phyloP scores from a whole-genome alignment of 1,284 basidiomycete species.

The Pterula multifida region DNA sequence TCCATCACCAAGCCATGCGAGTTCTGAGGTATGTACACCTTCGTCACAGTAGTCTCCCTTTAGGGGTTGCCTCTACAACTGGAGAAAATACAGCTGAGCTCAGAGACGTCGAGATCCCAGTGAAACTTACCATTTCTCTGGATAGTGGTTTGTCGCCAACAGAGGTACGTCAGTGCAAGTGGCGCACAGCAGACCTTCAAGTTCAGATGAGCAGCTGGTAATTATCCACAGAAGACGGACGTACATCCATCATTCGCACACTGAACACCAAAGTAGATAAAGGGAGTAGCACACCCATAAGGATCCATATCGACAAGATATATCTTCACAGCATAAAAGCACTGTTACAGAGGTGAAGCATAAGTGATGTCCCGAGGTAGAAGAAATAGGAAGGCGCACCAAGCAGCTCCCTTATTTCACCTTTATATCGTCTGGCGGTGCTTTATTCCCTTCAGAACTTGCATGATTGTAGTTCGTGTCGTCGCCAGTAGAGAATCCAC shows the following conservation, averaged over 20 bases:
- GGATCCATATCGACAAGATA: constrained; percentile 95
- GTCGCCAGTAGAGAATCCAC: too few relatives aligned
- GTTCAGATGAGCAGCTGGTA: too few relatives aligned
- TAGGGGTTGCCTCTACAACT: constrained; percentile 91
- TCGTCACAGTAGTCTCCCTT: constrained; percentile 94
- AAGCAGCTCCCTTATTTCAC: constrained; percentile 72
- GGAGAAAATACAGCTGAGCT: constrained; percentile 50
- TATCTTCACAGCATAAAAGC: constrained; percentile 74
- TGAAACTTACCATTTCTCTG: constrained; percentile 81
- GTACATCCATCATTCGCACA: constrained; percentile 77
- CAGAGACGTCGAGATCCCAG: background rate
- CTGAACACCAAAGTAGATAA: constrained; percentile 96
- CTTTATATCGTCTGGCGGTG: background rate
- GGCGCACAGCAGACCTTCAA: constrained; percentile 75
- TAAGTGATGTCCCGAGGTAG: background rate
- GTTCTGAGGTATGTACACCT: constrained; percentile 38
- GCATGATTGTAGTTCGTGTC: constrained; percentile 11
- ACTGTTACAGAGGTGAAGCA: constrained; percentile 24
- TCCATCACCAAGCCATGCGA: background rate
- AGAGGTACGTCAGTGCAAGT: constrained; percentile 96
- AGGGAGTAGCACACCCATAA: constrained; percentile 94
- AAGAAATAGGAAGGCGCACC: constrained; percentile 33
- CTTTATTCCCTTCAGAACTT: constrained; percentile 28
- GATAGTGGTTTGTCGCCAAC: constrained; percentile 87
- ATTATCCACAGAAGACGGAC: constrained; percentile 10